A percentile compares a stretch with the other conserved stretches of the same genome.
Evolutionary conservation across 1,284 basidiomycete genomes (phyloP).

Genomic region (Trichosporon asahii): DNA sequence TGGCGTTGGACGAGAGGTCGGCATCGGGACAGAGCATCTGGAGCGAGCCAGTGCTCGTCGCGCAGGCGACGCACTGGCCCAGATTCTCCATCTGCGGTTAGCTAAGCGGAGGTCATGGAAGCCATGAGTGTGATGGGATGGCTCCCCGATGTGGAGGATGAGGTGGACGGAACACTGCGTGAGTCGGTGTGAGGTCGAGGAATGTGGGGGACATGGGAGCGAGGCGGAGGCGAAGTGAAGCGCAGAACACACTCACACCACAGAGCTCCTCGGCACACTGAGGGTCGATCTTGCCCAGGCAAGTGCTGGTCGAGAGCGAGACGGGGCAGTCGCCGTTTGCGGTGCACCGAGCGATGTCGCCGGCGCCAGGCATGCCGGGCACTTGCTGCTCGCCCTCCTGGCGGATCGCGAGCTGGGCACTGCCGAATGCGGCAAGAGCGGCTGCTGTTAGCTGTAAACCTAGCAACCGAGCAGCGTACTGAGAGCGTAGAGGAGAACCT

Average conservation of each 20-base stretch:
- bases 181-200: not conserved
- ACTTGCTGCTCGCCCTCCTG: not conserved
- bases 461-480: not conserved
- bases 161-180: too few relatives aligned
- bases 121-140: too few relatives aligned
- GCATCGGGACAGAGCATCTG: not conserved
- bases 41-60: not conserved
- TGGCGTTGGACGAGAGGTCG: not conserved
- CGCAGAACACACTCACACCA: not conserved
- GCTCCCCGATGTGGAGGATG: too few relatives aligned
- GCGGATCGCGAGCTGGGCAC: not conserved
- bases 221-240: not conserved
- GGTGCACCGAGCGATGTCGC: not conserved
- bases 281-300: not conserved
- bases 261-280: not conserved
- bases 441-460: not conserved
- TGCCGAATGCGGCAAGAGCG: not conserved
- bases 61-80: not conserved
- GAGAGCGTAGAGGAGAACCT: not conserved
- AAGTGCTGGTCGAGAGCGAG: not conserved
- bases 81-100: not conserved
- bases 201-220: not conserved
- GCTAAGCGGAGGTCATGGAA: not conserved
- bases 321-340: not conserved
- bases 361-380: not conserved